Evolutionary conservation across 179 eudicot species (phyloP), one percentile per base, ranked within the genome.

Genomic region (Heliamphora pulchella): DNA sequence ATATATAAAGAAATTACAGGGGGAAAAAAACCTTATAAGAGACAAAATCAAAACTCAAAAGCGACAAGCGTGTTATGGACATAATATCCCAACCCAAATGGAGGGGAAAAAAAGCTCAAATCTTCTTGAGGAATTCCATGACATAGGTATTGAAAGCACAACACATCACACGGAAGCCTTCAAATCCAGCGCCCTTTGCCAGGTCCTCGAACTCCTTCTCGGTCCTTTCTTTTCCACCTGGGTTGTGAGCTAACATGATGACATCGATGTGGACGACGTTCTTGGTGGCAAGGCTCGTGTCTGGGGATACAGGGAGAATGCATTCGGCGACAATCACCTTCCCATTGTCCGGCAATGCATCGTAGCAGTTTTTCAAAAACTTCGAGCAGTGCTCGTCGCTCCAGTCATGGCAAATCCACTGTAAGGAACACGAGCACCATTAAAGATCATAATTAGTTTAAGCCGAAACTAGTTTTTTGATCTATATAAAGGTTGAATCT

Each of bases 331-430:
- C 3, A 0, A 88, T 86, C 80, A 88, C 87, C 53, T 88, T 88
- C 15, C 90, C 89, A 22, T 86, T 81, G 67, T 77, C 62, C 0
- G 90, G 89, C 59, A 88, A 81, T 46, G 90, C 83, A 10, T 86
- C 79, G 69, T 86, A 86, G 79, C 87, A 86, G 2, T 86, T 86
- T 59, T 84, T 88, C 82, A 86, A 68, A 54, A 88, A 70, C 44
- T 83, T 84, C 66, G 80, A 9, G 80, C 90, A 86, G 57, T 88
- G 90, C 65, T 70, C 87, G 17, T 88, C 89, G 48, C 89, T 88
- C 90, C 90, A 88, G 31, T 88, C 90, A 59, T 88, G 89, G 66
- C 79, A 81, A 47, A 83, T 86, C 87, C 89, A 88, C 90, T 88
- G 84, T 55, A 68, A 9, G 13, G 18, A 43, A 17, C 8, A 69